Percentiles rank a stretch among this genome's conserved stretches.
Conservation (phyloP, 352 stramenopile species). For the Pythium rhizo-oryzae region DNA sequence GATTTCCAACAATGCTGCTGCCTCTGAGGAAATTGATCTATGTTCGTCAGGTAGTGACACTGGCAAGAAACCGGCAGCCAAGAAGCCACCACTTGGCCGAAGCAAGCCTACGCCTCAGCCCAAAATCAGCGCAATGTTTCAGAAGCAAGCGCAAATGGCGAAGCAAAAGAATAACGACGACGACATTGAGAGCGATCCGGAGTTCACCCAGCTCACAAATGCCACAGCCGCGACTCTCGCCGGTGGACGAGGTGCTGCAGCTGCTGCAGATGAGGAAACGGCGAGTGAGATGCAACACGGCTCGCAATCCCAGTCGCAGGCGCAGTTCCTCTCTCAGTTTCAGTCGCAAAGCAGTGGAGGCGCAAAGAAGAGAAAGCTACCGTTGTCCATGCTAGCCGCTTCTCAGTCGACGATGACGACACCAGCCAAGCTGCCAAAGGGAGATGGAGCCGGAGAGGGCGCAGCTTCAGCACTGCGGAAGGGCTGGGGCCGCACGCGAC, state of each 20-base stretch:
- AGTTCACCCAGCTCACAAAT: conserved; percentile 60
- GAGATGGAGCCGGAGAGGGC: conserved; percentile 8
- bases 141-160: conserved; percentile 16
- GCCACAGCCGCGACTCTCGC: conserved; percentile 10
- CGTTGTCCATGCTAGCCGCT: conserved; percentile 64
- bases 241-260: conserved; percentile 7
- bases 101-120: conserved; percentile 46
- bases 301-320: conserved; percentile 42
- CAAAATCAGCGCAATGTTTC: conserved; percentile 67
- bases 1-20: conserved; percentile 20
- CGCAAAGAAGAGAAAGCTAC: conserved; percentile 61
- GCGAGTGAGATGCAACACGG: conserved; percentile 26
- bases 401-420: conserved; percentile 45
- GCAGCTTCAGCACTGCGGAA: conserved; percentile 46
- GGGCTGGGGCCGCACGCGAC: conserved; percentile 67
- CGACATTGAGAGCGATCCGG: conserved; percentile 70
- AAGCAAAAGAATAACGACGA: conserved; percentile 35
- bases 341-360: conserved; percentile 31
- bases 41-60: conserved; percentile 40
- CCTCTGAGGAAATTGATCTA: conserved; percentile 35
- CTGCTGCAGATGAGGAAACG: conserved; percentile 3
- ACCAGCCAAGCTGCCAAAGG: conserved; percentile 17
- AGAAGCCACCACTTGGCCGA: conserved; percentile 20
- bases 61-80: background rate
- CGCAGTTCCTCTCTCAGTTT: conserved; percentile 46